Percentiles rank a stretch among this genome's conserved stretches.
These are phyloP conservation scores for Leptosphaerulina australis DNA, from an alignment of 2,329 filamentous ascomycete genomes.

Conservation along the genomic window DNA sequence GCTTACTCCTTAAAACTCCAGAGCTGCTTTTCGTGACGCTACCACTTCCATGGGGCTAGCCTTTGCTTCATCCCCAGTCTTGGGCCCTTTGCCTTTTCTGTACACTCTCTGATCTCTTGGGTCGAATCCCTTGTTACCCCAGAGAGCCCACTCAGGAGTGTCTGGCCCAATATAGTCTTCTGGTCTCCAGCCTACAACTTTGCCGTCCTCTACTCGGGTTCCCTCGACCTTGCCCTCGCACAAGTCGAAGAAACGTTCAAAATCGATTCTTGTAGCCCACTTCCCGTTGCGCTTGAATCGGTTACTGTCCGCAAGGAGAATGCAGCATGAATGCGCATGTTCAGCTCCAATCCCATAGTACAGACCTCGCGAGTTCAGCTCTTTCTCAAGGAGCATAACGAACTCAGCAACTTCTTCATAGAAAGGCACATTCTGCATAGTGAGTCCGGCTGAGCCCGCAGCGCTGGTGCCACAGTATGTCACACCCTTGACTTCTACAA, in stretches of 20 bases:
- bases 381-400: slow-evolving; percentile 73
- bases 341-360: slow-evolving; percentile 91
- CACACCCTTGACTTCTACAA: slow-evolving; percentile 95
- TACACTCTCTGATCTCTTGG: slow-evolving; percentile 86
- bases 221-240: slow-evolving; percentile 64
- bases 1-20: slow-evolving; percentile 19
- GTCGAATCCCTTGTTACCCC: slow-evolving; percentile 94
- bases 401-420: slow-evolving; percentile 89
- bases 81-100: slow-evolving; percentile 73
- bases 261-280: slow-evolving; percentile 94
- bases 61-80: slow-evolving; percentile 24
- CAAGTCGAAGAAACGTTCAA: slow-evolving; percentile 83
- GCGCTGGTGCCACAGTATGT: slow-evolving; percentile 94
- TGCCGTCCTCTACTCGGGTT: slow-evolving; percentile 52
- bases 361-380: slow-evolving; percentile 72
- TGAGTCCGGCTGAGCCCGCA: slow-evolving; percentile 81
- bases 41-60: slow-evolving; percentile 7
- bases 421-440: slow-evolving; percentile 97
- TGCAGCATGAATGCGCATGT: slow-evolving; percentile 93
- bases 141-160: slow-evolving; percentile 92
- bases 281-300: slow-evolving; percentile 76
- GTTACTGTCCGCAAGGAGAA: slow-evolving; percentile 76
- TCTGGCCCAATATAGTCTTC: slow-evolving; percentile 88
- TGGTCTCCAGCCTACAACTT: slow-evolving; percentile 70
- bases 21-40: slow-evolving; percentile 6